These are phyloP conservation scores for Leccinum pellstonianum DNA, from an alignment of 768 basidiomycete species.

Conservation along the genomic window DNA sequence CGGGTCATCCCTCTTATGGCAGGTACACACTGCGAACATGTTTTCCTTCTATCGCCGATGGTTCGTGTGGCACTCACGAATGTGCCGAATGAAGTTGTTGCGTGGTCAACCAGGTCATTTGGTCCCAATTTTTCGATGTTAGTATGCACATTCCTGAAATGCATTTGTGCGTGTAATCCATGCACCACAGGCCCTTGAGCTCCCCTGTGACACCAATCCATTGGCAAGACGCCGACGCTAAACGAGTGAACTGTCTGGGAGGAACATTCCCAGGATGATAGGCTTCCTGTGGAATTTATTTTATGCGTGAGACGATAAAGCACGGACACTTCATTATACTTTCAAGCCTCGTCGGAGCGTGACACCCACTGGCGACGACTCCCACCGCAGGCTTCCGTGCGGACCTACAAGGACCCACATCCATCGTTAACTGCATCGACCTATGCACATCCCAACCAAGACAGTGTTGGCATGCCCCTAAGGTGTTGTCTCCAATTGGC, in stretches of 20 bases:
- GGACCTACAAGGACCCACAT: too few relatives aligned
- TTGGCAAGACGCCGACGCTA: not conserved
- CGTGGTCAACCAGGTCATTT: not conserved
- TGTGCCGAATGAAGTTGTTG: not conserved
- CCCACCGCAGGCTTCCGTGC: too few relatives aligned
- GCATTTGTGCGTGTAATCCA: not conserved
- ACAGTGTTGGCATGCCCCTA: not conserved
- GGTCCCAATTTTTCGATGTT: not conserved
- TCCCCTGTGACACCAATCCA: not conserved
- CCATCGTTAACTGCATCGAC: not conserved
- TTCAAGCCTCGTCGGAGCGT: too few relatives aligned
- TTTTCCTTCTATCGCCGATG: not conserved
- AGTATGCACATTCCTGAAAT: not conserved
- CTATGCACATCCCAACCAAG: not conserved
- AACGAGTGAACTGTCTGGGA: not conserved
- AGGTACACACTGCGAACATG: too few relatives aligned
- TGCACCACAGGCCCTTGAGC: not conserved
- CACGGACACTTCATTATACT: not conserved
- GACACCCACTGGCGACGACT: too few relatives aligned
- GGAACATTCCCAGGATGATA: not conserved
- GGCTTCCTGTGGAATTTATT: not conserved
- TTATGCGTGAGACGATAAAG: too few relatives aligned
- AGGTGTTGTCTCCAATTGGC: not conserved
- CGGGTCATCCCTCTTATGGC: too few relatives aligned
- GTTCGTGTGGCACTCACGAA: not conserved